Evolutionary conservation across 805 yeast genomes (phyloP).

Genomic region (Candida nonsorbophila): DNA sequence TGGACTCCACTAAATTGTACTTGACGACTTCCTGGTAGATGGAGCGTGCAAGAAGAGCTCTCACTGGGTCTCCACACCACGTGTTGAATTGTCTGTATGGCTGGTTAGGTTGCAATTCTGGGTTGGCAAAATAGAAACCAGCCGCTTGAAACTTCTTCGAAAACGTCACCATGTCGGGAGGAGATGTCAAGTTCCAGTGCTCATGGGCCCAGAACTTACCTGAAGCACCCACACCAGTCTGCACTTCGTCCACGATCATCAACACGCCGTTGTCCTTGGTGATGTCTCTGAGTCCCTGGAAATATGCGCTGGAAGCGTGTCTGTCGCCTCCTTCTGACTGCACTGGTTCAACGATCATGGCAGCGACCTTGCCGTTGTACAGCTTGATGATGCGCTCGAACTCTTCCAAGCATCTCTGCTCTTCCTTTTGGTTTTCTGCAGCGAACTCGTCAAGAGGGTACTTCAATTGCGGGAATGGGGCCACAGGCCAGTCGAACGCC

Average conservation of each 20-base stretch:
- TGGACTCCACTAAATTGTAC: constrained; percentile 52
- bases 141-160: constrained; percentile 88
- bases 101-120: constrained; percentile 63
- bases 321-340: constrained; percentile 92
- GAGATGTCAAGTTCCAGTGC: constrained; percentile 67
- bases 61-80: constrained; percentile 91
- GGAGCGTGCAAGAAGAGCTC: constrained; percentile 69
- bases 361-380: constrained; percentile 80
- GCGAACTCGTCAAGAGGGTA: constrained; percentile 74
- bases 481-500: constrained; percentile 95
- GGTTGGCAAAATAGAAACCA: constrained; percentile 76
- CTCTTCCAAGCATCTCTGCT: constrained; percentile 69
- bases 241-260: constrained; percentile 81
- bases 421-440: constrained; percentile 68
- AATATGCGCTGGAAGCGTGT: constrained; percentile 72
- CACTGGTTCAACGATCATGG: constrained; percentile 84
- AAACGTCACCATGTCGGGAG: constrained; percentile 83
- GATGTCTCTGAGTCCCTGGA: constrained; percentile 78
- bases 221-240: constrained; percentile 86
- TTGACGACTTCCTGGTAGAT: constrained; percentile 61
- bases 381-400: constrained; percentile 66
- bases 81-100: constrained; percentile 92
- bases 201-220: constrained; percentile 88
- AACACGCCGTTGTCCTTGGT: constrained; percentile 66
- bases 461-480: constrained; percentile 79